Percentiles rank a stretch among this genome's conserved stretches.
Conservation (phyloP, 768 basidiomycete species). For the Boletus reticulatus region DNA sequence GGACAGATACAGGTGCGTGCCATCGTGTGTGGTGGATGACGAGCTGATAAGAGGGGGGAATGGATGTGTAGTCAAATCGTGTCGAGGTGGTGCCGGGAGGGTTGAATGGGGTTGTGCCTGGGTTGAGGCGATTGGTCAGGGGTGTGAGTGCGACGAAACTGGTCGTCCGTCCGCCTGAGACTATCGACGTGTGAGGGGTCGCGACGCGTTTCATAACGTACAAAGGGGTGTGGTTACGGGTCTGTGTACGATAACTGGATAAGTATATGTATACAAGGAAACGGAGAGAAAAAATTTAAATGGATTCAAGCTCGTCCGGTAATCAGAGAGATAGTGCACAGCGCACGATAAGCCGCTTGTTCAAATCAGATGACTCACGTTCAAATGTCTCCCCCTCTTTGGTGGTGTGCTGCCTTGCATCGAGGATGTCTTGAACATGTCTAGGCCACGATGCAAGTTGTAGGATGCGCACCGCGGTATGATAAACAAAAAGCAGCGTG, state of each 20-base stretch:
- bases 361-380: too few species aligned
- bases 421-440: too few species aligned
- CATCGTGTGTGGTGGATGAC: background rate
- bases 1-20: slow-evolving; percentile 17
- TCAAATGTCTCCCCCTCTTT: too few species aligned
- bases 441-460: too few species aligned
- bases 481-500: too few species aligned
- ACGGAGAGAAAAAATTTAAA: too few species aligned
- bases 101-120: slow-evolving; percentile 32
- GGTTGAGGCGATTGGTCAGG: slow-evolving; percentile 29
- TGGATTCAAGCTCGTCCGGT: too few species aligned
- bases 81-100: slow-evolving; percentile 39
- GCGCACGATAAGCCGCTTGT: too few species aligned
- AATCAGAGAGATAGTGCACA: too few species aligned
- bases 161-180: slow-evolving; percentile 23
- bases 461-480: too few species aligned
- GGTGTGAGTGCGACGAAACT: slow-evolving; percentile 40
- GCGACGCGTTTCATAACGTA: background rate
- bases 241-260: background rate
- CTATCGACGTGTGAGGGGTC: background rate
- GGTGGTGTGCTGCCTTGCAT: too few species aligned
- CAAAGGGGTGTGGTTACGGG: background rate
- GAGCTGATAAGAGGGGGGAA: background rate
- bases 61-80: slow-evolving; percentile 31
- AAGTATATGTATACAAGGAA: too few species aligned